Evolutionary conservation across 768 basidiomycete genomes (phyloP).

Genomic region (Rhodotorula toruloides): DNA sequence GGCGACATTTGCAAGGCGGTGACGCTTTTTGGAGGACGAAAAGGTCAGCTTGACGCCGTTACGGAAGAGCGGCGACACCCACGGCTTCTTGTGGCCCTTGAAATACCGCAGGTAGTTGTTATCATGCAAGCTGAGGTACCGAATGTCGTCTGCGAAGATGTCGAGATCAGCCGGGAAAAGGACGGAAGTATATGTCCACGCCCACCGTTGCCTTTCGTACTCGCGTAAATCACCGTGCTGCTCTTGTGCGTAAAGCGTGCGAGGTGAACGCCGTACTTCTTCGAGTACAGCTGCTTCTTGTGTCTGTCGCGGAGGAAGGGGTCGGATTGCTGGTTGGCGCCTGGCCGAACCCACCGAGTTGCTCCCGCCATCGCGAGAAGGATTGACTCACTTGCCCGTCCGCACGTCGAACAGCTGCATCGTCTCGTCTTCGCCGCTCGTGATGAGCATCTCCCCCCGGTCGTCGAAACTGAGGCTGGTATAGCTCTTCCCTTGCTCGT

Average conservation of each 20-base stretch:
- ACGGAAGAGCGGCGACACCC: constrained; percentile 21
- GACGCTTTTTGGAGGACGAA: constrained; percentile 52
- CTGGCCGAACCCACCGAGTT: neutral
- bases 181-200: neutral
- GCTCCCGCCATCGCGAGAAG: constrained; percentile 20
- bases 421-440: constrained; percentile 84
- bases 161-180: neutral
- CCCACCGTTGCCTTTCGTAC: constrained; percentile 81
- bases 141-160: constrained; percentile 59
- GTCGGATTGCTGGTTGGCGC: neutral
- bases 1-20: constrained; percentile 87
- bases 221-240: constrained; percentile 76
- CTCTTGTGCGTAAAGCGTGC: constrained; percentile 92
- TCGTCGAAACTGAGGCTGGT: constrained; percentile 89
- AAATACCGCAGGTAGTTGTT: constrained; percentile 96
- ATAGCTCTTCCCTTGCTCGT: constrained; percentile 61
- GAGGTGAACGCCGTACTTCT: constrained; percentile 94
- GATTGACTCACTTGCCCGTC: constrained; percentile 78
- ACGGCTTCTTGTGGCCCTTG: constrained; percentile 78
- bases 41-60: neutral
- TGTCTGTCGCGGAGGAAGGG: constrained; percentile 49
- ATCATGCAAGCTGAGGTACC: constrained; percentile 92
- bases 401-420: constrained; percentile 83
- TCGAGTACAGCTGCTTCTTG: constrained; percentile 73
- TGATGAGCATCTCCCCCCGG: constrained; percentile 75